Percentiles rank a stretch among this genome's conserved stretches.
Evolutionary conservation across 1,284 basidiomycete genomes (phyloP).

Genomic region (Rhodotorula sp.): DNA sequence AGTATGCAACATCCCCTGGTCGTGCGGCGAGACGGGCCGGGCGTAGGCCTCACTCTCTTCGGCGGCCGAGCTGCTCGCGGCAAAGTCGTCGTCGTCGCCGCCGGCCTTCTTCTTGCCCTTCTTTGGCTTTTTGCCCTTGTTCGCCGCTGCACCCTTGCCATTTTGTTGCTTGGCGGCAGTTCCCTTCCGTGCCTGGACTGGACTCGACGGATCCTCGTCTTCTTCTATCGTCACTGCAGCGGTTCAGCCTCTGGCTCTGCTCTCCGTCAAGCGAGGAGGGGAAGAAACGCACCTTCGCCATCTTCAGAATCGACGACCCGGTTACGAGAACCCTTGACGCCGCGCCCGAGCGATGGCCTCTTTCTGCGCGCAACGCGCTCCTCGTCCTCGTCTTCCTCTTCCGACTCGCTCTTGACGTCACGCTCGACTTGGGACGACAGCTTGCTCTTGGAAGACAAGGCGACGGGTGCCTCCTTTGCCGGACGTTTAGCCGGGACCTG

Average conservation of each 20-base stretch:
- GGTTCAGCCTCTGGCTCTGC: background rate
- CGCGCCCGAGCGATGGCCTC: conserved; percentile 12
- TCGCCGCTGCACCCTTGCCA: background rate
- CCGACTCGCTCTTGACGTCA: background rate
- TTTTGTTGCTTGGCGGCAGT: conserved; percentile 18
- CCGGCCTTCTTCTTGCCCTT: conserved; percentile 21
- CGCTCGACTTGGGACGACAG: background rate
- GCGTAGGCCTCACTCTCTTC: background rate
- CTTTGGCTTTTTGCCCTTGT: background rate
- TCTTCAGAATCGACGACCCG: conserved; percentile 41
- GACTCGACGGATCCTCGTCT: background rate
- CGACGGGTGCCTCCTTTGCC: conserved; percentile 1
- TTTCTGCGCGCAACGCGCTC: conserved; percentile 12
- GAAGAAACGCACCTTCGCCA: conserved; percentile 11
- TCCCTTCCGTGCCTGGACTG: background rate
- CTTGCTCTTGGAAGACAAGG: background rate
- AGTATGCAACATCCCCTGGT: conserved; percentile 2
- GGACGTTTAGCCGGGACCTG: conserved; percentile 29
- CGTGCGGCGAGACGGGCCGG: background rate
- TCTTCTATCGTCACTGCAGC: background rate
- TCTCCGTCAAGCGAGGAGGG: too few species aligned
- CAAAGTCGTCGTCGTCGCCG: conserved; percentile 32
- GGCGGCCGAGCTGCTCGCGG: conserved; percentile 1
- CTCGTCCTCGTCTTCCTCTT: conserved; percentile 30
- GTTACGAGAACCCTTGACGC: background rate